Conservation (phyloP, 805 yeast species). For the Wickerhamomyces strasburgensis region DNA sequence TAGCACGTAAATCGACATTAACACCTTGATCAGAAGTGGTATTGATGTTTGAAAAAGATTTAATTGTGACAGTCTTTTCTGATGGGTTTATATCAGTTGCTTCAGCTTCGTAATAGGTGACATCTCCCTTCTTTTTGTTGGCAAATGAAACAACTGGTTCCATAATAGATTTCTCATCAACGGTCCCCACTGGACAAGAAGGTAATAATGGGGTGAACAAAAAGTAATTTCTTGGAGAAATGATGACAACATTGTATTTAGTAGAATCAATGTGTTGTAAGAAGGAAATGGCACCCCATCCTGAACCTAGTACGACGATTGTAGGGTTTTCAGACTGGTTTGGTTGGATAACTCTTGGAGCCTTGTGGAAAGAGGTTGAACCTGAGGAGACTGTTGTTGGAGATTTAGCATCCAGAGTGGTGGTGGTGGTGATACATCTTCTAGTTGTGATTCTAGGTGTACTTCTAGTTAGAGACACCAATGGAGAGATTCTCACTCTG, state of each 20-base stretch:
- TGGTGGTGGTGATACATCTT: not conserved
- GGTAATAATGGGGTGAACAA: slow-evolving; percentile 91
- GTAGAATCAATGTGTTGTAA: slow-evolving; percentile 81
- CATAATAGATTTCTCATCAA: slow-evolving; percentile 83
- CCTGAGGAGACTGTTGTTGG: slow-evolving; percentile 27
- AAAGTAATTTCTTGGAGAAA: slow-evolving; percentile 91
- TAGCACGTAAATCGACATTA: slow-evolving; percentile 31
- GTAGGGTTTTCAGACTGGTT: slow-evolving; percentile 32
- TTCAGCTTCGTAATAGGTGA: slow-evolving; percentile 82
- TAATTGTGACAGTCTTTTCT: slow-evolving; percentile 62
- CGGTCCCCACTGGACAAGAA: slow-evolving; percentile 90
- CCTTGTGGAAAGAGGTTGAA: slow-evolving; percentile 33
- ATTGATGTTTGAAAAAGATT: slow-evolving; percentile 36
- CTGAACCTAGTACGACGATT: slow-evolving; percentile 73
- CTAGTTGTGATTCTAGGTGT: too few species aligned
- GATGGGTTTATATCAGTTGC: slow-evolving; percentile 81
- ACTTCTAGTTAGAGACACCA: too few species aligned
- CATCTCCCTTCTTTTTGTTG: slow-evolving; percentile 71
- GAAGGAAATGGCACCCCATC: slow-evolving; percentile 92
- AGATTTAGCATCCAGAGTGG: slow-evolving; percentile 1
- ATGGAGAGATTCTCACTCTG: too few species aligned
- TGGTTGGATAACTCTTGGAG: slow-evolving; percentile 32
- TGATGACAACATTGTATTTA: slow-evolving; percentile 81
- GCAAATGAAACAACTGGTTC: slow-evolving; percentile 91
- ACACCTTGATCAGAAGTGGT: slow-evolving; percentile 29